Base-by-base conservation (phyloP, 345 rosid genomes). In the Salix purpurea region DNA sequence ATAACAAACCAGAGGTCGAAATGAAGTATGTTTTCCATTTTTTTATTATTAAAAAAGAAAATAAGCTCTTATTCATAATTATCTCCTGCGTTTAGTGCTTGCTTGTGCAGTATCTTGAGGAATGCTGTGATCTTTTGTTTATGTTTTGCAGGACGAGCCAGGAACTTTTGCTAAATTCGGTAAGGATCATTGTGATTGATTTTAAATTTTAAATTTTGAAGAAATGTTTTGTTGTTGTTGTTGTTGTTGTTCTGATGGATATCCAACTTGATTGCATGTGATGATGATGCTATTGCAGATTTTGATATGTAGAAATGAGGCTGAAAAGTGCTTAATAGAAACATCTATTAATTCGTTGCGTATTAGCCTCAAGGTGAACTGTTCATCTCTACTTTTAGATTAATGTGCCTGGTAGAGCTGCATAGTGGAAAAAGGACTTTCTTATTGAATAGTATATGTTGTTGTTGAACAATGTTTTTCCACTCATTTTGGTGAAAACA, bases 1-100 rank as follows among this genome's bases (percentile, higher is more conserved):
- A 96, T 87, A 96, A 96, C 86, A 96, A 96, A 82, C 99, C 99
- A 64, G 99, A 96, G 88, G 96, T 92, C 84, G 99, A 96, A 84
- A 89, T 96, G 19, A 93, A 92, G 99, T 92, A 96, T 78, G 94
- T 86, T 81, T 84, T 70, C 72, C 75, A 19, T 37, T 23, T 71
- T 26, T 52, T 62, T 44, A 32, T 36, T 46, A 54, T 44, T 19
- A 40, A 40, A 40, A 40, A 2, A 11, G 44, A 40, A 40, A 40
- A 40, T 40, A 40, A 40, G 44, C 12, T 40, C 2, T 12, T 46
- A 12, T 46, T 13, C 50, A 46, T 46, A 46, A 46, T 46, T 46
- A 11, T 46, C 4, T 46, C 50, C 50, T 46, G 50, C 50, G 14
- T 46, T 10, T 24, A 15, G 12, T n/a, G 13, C 13, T 40, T 40